Base-by-base conservation (phyloP, 2,329 filamentous ascomycete genomes). In the Trichoderma simmonsii region DNA sequence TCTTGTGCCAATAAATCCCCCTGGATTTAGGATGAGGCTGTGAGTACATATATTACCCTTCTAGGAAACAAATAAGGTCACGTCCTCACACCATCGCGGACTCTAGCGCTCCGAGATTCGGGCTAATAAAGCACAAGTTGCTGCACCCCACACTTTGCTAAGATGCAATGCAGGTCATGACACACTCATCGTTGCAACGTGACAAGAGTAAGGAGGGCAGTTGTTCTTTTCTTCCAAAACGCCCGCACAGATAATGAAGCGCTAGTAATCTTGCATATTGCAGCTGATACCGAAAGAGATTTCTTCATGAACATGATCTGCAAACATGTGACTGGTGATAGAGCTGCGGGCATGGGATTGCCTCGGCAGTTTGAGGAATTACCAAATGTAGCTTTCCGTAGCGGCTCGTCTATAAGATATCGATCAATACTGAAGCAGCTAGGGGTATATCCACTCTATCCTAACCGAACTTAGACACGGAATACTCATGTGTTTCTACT, bases 141-240 rank as follows among this genome's bases (percentile, higher is more conserved):
- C 51, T 67, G 64, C 64, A 67, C 64, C 64, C 64, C 64, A 67
- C 64, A 67, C 64, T 67, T 32, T 67, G 14, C 64, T 28, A 67
- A 28, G 64, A 36, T 57, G 39, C 54, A 32, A 57, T 67, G 64
- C 64, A 67, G 21, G 18, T 43, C 32, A 67, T 67, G 64, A 56
- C 64, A 59, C 51, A 57, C 32, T 59, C 34, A 57, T 28, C 32
- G 54, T 59, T 67, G 64, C 64, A 59, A 67, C 64, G 64, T 67
- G 51, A 67, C 64, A 59, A 54, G 54, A 43, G 32, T 11, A 24
- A 39, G 32, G 12, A 43, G 26, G 64, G 56, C 15, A 34, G 3
- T 26, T n/a, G 34, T 36, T 32, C 64, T 12, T 28, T 34, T 15
- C 36, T 36, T 36, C 34, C 21, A 57, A 67, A 24, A 15, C 51